phyloP scores from a whole-genome alignment of 345 rosid genomes.

The Eutrema japonicum region DNA sequence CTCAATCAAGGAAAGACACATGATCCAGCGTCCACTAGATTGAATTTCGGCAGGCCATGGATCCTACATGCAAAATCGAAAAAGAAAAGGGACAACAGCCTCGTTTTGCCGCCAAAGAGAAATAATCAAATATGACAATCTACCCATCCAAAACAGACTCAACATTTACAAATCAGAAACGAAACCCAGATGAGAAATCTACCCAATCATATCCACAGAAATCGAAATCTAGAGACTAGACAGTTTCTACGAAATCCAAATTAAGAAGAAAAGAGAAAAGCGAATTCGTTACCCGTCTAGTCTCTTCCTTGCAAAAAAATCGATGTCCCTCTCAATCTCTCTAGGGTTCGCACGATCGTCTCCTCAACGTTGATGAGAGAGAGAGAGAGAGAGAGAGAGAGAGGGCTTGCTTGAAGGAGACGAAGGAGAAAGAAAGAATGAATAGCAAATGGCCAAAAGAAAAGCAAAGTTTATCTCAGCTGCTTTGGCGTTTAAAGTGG shows the following conservation, averaged over 20 bases:
- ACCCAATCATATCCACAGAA: background rate
- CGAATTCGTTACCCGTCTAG: constrained; percentile 18
- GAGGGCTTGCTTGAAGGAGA: constrained; percentile 42
- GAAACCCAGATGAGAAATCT: constrained; percentile 20
- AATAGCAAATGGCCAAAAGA: constrained; percentile 16
- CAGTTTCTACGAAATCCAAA: constrained; percentile 9
- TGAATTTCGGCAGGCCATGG: constrained; percentile 1
- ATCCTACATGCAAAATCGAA: constrained; percentile 21
- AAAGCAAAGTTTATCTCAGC: constrained; percentile 12
- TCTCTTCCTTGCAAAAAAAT: constrained; percentile 22
- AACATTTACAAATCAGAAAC: constrained; percentile 21
- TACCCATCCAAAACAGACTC: constrained; percentile 14
- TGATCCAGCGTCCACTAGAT: constrained; percentile 18
- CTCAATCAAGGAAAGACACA: constrained; percentile 2
- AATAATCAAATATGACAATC: constrained; percentile 11
- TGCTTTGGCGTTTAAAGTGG: constrained; percentile 22
- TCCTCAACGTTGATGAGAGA: constrained; percentile 31
- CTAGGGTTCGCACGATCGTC: constrained; percentile 28
- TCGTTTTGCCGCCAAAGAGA: background rate
- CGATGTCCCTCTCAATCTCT: constrained; percentile 41
- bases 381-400: constrained; percentile 23
- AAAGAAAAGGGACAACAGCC: background rate
- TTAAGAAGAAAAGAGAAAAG: background rate
- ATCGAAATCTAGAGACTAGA: constrained; percentile 15
- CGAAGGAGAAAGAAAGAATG: constrained; percentile 12